phyloP scores from a whole-genome alignment of 345 rosid species.

The Chamaenerion angustifolium region DNA sequence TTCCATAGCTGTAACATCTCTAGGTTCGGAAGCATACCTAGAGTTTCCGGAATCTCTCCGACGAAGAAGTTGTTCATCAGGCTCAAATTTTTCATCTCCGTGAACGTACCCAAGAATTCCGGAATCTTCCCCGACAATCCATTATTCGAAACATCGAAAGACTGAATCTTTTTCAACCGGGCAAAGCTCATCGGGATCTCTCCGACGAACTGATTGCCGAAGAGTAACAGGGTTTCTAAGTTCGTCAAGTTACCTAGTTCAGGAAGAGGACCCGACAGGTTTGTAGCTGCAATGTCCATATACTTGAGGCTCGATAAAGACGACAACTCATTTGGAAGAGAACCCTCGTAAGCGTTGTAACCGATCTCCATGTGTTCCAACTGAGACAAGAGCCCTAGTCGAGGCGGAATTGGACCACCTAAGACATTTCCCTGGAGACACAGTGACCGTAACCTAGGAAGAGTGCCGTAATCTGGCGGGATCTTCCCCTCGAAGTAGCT shows the following conservation, averaged over 20 bases:
- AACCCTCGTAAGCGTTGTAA: constrained; percentile 50
- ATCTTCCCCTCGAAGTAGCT: constrained; percentile 80
- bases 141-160: constrained; percentile 61
- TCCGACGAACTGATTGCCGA: constrained; percentile 41
- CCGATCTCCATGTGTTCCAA: constrained; percentile 74
- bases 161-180: constrained; percentile 30
- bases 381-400: constrained; percentile 41
- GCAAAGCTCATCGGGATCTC: constrained; percentile 54
- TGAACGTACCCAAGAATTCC: constrained; percentile 28
- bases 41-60: constrained; percentile 52
- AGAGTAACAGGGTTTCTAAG: constrained; percentile 42
- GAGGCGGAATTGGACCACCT: constrained; percentile 48
- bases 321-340: constrained; percentile 43
- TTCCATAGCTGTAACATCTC: constrained; percentile 52
- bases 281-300: constrained; percentile 49
- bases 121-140: constrained; percentile 63
- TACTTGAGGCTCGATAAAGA: constrained; percentile 41
- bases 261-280: constrained; percentile 55
- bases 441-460: constrained; percentile 37
- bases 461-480: constrained; percentile 46
- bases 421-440: constrained; percentile 62
- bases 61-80: constrained; percentile 43
- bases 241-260: constrained; percentile 49
- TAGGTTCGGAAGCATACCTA: constrained; percentile 52
- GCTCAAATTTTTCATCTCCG: constrained; percentile 42